Conservation (phyloP, 73 alveolate species). For the Effrenium voratum region DNA sequence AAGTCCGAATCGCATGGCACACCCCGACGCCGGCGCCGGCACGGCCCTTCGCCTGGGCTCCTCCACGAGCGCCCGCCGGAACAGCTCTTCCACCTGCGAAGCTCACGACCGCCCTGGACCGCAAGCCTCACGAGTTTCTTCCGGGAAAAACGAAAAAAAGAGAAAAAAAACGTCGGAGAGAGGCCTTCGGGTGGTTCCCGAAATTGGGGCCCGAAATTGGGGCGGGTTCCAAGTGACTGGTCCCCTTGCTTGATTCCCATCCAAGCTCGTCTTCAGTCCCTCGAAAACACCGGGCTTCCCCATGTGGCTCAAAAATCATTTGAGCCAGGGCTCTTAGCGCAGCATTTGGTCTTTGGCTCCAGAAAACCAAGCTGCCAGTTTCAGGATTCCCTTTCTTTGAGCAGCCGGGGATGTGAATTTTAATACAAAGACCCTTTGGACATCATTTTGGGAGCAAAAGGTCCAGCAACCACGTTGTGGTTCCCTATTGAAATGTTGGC, state of each 20-base stretch:
- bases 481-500: neutral
- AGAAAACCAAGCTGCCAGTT: too few relatives aligned
- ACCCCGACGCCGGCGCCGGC: neutral
- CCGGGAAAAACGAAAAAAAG: too few relatives aligned
- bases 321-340: too few relatives aligned
- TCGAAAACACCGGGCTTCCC: too few relatives aligned
- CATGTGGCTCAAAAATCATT: too few relatives aligned
- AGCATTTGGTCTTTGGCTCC: too few relatives aligned
- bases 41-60: slow-evolving; percentile 11
- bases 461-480: neutral
- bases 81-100: slow-evolving; percentile 23
- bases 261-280: too few relatives aligned
- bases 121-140: neutral
- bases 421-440: neutral
- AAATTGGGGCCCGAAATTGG: too few relatives aligned
- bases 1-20: neutral
- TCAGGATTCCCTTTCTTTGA: neutral
- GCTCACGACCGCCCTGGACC: neutral
- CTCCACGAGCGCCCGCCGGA: slow-evolving; percentile 42
- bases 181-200: too few relatives aligned
- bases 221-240: too few relatives aligned
- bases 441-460: neutral
- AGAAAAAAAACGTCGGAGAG: too few relatives aligned
- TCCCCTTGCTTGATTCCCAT: too few relatives aligned
- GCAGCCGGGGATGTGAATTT: neutral